Evolutionary conservation across 192 early-diverging fungal genomes (phyloP), one percentile per base, ranked within the genome.

Genomic region (Linnemannia schmuckeri): DNA sequence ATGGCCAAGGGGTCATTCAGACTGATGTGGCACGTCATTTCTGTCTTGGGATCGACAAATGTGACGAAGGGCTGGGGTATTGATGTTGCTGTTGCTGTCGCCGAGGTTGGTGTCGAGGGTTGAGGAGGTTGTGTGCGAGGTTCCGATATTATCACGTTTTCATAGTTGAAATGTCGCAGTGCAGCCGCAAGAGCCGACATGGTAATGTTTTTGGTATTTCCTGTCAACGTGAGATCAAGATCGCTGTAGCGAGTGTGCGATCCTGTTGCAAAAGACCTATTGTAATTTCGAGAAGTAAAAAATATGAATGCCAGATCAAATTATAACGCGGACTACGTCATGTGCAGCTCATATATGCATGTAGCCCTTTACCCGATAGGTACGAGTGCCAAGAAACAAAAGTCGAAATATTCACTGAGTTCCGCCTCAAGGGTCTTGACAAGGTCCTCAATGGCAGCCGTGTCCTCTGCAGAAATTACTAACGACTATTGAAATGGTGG

Each of bases 361-460:
- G 18, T 13, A 38, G 54, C 79, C n/a, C n/a, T n/a, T 75, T 74
- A 87, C 85, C 85, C 85, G 0, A 87, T 49, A 9, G 80, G 66
- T 0, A 52, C 42, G 12, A 87, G 61, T 1, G 85, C 37, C 38
- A 87, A 73, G 57, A 87, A 87, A 42, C 85, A 78, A 75, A 70
- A 87, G 40, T 54, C 72, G 46, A 87, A 87, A 40, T 78, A 74
- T 68, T 87, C 80, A 63, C 85, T 76, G 37, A 87, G 78, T 18
- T 87, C 85, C 30, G 69, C 75, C 68, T 87, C 85, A 10, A 87
- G 80, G 1, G 7, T 78, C 76, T 78, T 74, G 30, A 81, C 55
- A 35, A 87, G n/a, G 18, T 78, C 46, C 0, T 78, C 63, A 27
- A 87, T 81, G 3, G 68, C 76, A 10, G 20, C 6, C 7, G 57